phyloP scores from a whole-genome alignment of 306 rosid species.

The Vigna nakashimae region DNA sequence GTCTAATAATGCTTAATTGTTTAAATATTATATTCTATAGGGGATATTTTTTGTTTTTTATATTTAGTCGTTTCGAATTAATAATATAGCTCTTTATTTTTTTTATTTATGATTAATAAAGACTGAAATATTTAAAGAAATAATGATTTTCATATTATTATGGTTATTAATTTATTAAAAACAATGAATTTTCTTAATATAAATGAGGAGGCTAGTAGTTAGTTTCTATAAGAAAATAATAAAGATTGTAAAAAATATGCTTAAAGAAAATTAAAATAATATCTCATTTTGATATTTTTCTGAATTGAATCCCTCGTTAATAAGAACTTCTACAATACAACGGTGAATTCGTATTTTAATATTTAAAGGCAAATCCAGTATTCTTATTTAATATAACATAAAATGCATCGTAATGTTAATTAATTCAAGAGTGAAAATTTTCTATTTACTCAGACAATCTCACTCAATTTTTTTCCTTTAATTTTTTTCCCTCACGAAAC shows the following conservation, averaged over 20 bases:
- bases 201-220: not conserved
- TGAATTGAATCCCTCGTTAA: not conserved
- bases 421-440: not conserved
- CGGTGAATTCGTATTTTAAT: not conserved
- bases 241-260: not conserved
- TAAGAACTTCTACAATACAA: not conserved
- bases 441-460: not conserved
- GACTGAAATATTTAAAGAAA: not conserved
- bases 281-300: not conserved
- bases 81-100: not conserved
- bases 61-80: not conserved
- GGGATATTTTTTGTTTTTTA: not conserved
- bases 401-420: not conserved
- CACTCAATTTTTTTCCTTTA: not conserved
- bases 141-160: not conserved
- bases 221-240: not conserved
- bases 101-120: not conserved
- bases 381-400: not conserved
- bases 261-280: not conserved
- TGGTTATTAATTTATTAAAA: not conserved
- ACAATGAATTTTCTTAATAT: not conserved
- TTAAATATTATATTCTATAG: not conserved
- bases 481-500: constrained; percentile 4
- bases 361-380: not conserved
- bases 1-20: not conserved